phyloP scores from a whole-genome alignment of 345 rosid genomes.

The Eucalyptus erythrocorys region DNA sequence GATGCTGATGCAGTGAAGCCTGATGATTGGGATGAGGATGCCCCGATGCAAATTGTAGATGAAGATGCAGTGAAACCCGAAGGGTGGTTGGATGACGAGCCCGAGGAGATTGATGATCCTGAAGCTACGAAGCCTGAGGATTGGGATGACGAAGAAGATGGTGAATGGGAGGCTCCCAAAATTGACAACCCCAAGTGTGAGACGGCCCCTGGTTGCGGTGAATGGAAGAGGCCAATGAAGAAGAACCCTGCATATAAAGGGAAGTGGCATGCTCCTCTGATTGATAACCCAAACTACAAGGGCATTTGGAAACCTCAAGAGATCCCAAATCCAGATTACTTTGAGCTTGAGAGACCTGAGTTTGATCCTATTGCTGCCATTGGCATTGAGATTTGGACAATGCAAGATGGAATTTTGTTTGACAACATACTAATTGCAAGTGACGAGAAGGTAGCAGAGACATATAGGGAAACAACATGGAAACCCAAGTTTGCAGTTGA shows the following conservation, averaged over 20 bases:
- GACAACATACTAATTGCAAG: constrained; percentile 34
- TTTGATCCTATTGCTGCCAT: constrained; percentile 47
- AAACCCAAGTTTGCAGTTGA: constrained; percentile 35
- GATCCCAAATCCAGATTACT: constrained; percentile 38
- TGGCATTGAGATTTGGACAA: constrained; percentile 60
- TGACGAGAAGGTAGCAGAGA: constrained; percentile 24
- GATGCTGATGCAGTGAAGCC: constrained; percentile 39
- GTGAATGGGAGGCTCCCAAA: constrained; percentile 47
- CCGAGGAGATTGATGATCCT: constrained; percentile 50
- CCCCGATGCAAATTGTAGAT: constrained; percentile 31
- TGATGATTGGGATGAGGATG: constrained; percentile 57
- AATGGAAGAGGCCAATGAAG: constrained; percentile 44
- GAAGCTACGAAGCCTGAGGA: constrained; percentile 44
- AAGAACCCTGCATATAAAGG: constrained; percentile 43
- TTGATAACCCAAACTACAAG: constrained; percentile 40
- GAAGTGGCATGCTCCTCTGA: constrained; percentile 41
- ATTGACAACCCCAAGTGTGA: constrained; percentile 32
- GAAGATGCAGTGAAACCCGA: constrained; percentile 43
- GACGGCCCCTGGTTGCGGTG: constrained; percentile 45
- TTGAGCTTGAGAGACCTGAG: constrained; percentile 27
- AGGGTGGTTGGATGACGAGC: constrained; percentile 49
- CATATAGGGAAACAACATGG: constrained; percentile 24
- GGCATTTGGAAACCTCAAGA: constrained; percentile 46
- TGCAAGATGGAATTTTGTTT: constrained; percentile 49
- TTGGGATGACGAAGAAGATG: constrained; percentile 63